These are phyloP conservation scores for Aspergillus ruber DNA, from an alignment of 2,329 filamentous ascomycete species.

Conservation along the genomic window DNA sequence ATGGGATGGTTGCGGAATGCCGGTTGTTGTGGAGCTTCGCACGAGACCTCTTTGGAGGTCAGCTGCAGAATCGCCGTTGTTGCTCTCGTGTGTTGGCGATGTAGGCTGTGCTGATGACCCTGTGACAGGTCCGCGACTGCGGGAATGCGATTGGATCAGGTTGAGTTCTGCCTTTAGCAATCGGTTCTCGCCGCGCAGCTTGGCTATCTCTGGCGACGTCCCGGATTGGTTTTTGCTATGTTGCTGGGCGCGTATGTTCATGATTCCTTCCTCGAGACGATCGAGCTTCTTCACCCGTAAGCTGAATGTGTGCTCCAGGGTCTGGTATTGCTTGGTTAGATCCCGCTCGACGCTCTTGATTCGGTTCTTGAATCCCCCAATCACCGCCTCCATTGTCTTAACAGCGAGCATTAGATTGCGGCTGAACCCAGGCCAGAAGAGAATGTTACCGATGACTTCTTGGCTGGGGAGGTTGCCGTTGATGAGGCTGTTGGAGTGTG, in stretches of 20 bases:
- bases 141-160: conserved; percentile 62
- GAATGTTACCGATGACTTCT: conserved; percentile 76
- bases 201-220: conserved; percentile 49
- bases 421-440: conserved; percentile 71
- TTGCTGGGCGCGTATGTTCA: conserved; percentile 47
- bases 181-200: conserved; percentile 55
- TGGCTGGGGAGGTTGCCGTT: conserved; percentile 80
- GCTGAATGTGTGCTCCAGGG: conserved; percentile 73
- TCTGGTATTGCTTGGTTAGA: conserved; percentile 84
- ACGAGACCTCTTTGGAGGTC: conserved; percentile 22
- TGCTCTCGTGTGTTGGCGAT: conserved; percentile 14
- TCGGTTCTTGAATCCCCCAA: conserved; percentile 69
- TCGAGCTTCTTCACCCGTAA: conserved; percentile 78
- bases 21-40: conserved; percentile 20
- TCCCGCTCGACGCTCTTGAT: conserved; percentile 84
- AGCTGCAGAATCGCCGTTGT: conserved; percentile 31
- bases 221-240: conserved; percentile 24
- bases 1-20: conserved; percentile 30
- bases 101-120: conserved; percentile 30
- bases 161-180: conserved; percentile 56
- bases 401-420: conserved; percentile 82
- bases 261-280: conserved; percentile 71
- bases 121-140: conserved; percentile 45
- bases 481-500: conserved; percentile 79
- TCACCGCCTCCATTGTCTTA: conserved; percentile 75